Conservation (phyloP, 2,329 filamentous ascomycete species). For the Curvularia hawaiiensis region DNA sequence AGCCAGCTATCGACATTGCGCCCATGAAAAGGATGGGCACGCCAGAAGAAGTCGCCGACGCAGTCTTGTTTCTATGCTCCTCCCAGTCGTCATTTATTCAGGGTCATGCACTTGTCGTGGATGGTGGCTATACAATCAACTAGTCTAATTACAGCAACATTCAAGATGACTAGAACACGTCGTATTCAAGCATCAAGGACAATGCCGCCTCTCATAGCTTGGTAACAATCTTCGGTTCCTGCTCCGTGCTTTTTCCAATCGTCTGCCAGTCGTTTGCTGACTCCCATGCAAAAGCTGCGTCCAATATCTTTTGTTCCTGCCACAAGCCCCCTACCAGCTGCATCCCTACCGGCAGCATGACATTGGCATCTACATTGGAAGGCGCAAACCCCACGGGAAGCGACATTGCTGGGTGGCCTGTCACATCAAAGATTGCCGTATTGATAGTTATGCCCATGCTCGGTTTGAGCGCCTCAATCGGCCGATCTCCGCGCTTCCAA, state of each 20-base stretch:
- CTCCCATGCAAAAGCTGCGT: slow-evolving; percentile 39
- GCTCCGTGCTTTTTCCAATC: slow-evolving; percentile 1
- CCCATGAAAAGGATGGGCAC: slow-evolving; percentile 56
- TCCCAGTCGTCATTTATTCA: slow-evolving; percentile 60
- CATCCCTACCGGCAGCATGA: slow-evolving; percentile 47
- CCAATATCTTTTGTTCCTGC: slow-evolving; percentile 43
- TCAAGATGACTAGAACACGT: background rate
- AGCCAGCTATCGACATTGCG: slow-evolving; percentile 51
- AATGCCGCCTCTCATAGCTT: slow-evolving; percentile 18
- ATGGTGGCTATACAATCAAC: slow-evolving; percentile 49
- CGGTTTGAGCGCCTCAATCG: slow-evolving; percentile 34
- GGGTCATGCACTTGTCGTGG: slow-evolving; percentile 55
- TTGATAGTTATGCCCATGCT: slow-evolving; percentile 40
- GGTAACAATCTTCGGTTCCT: slow-evolving; percentile 15
- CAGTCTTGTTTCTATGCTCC: slow-evolving; percentile 58
- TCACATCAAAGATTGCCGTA: slow-evolving; percentile 39
- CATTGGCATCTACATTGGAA: slow-evolving; percentile 23
- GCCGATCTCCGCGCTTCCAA: slow-evolving; percentile 34
- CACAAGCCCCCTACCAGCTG: slow-evolving; percentile 47
- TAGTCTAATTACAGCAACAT: slow-evolving; percentile 8
- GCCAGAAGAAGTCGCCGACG: slow-evolving; percentile 61
- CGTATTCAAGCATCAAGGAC: background rate
- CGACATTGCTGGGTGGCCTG: slow-evolving; percentile 39
- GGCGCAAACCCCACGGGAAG: slow-evolving; percentile 36
- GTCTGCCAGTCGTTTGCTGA: slow-evolving; percentile 33